Base-by-base conservation (phyloP, 1,139 yeast genomes). In the Meyerozyma carpophila region DNA sequence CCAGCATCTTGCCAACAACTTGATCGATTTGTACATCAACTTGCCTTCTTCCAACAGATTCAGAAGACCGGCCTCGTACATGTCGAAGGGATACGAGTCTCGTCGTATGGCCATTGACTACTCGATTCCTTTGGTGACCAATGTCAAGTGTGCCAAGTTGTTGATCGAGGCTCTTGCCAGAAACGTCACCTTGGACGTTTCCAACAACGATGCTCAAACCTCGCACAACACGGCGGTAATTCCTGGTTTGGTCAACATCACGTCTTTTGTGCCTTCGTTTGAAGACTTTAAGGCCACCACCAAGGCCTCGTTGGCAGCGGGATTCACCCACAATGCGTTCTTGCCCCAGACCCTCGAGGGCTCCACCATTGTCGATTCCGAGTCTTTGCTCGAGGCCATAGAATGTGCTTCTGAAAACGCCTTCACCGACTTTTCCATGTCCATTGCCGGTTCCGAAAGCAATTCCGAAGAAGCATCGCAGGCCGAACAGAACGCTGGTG, bases 81-180 rank as follows among this genome's bases (percentile, higher is more conserved):
- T 93, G 79, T 88, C 96, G 32, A 90, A 88, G 74, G 99, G 98
- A 66, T 94, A 94, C 77, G 84, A 82, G 69, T 88, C 98, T 44
- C 95, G 99, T 78, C 94, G 99, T 77, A 87, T 94, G 98, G 98
- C 99, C 55, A 98, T 94, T 54, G 99, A 94, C 68, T 94, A 88
- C 65, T 91, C 97, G 43, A 88, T 94, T 63, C 99, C 99, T 43
- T 78, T 94, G 66, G 96, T 94, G 43, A 93, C 99, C 54, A 94
- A 94, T 63, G 98, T 93, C 55, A 94, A 94, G 73, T 84, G 93
- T 74, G 99, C 99, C 51, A 94, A 94, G 71, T 76, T 94, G 55
- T 77, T 94, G 68, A 84, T 93, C 55, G 98, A 93, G 70, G 98
- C 98, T 14, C 70, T 94, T 56, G 78, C 95, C 20, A 77, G 95